These are phyloP conservation scores for Phytophthora agathidicida DNA, from an alignment of 352 stramenopile species.

Conservation along the genomic window DNA sequence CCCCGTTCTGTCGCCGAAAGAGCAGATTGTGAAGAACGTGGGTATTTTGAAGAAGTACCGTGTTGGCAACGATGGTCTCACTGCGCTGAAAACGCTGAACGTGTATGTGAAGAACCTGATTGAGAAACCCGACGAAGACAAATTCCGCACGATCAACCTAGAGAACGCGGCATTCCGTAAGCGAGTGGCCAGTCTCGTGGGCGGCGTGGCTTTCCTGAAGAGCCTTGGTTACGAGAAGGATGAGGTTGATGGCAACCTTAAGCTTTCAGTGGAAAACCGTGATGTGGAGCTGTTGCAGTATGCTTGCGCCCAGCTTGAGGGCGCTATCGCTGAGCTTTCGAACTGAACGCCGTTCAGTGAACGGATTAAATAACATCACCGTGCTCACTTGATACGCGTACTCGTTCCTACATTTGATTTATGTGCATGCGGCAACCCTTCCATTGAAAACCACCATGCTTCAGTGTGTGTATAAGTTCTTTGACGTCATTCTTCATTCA, in stretches of 20 bases:
- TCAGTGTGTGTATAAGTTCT: too few relatives aligned
- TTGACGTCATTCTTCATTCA: too few relatives aligned
- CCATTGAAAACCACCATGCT: too few relatives aligned
- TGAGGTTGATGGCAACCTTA: conserved; percentile 64
- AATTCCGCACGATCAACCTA: conserved; percentile 92
- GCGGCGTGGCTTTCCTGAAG: conserved; percentile 87
- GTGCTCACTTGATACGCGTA: not conserved
- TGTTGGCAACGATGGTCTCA: conserved; percentile 81
- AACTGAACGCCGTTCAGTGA: too few relatives aligned
- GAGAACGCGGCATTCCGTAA: conserved; percentile 92
- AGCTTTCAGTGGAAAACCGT: conserved; percentile 64
- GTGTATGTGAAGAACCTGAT: conserved; percentile 91
- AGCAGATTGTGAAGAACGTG: conserved; percentile 78
- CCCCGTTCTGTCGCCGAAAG: conserved; percentile 55
- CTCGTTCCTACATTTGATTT: conserved; percentile 4
- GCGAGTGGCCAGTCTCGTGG: conserved; percentile 84
- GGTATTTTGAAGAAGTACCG: conserved; percentile 88
- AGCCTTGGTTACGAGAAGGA: conserved; percentile 91
- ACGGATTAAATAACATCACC: conserved; percentile 19
- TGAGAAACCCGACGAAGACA: conserved; percentile 88
- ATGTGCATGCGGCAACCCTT: too few relatives aligned
- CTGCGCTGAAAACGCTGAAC: conserved; percentile 82
- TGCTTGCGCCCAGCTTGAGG: conserved; percentile 58
- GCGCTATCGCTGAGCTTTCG: conserved; percentile 70
- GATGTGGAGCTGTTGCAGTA: conserved; percentile 71